Conservation (phyloP, 768 basidiomycete species). For the Tremella mesenterica region DNA sequence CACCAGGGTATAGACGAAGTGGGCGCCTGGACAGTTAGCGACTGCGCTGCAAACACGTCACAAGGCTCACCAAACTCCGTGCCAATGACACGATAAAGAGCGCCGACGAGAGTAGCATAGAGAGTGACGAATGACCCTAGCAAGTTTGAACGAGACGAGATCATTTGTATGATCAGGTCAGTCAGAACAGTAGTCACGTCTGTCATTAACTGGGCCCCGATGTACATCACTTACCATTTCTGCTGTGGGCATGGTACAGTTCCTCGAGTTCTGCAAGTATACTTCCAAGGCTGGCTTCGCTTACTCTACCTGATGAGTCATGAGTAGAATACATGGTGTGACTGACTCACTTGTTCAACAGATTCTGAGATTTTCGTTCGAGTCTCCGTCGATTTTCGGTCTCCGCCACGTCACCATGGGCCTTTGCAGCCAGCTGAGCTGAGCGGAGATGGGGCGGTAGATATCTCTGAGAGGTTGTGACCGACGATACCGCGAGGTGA, state of each 20-base stretch:
- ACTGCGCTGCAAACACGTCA: neutral
- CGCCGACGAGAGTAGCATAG: constrained; percentile 74
- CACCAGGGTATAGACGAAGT: constrained; percentile 68
- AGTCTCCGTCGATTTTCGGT: constrained; percentile 53
- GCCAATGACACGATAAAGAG: constrained; percentile 70
- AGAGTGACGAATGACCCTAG: constrained; percentile 84
- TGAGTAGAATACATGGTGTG: neutral
- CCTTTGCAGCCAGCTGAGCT: constrained; percentile 42
- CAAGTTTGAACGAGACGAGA: constrained; percentile 68
- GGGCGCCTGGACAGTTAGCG: constrained; percentile 54
- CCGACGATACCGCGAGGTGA: too few species aligned
- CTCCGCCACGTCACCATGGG: constrained; percentile 37
- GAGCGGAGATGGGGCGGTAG: constrained; percentile 70
- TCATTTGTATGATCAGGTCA: constrained; percentile 64
- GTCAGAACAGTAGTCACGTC: constrained; percentile 77
- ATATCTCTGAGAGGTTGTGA: too few species aligned
- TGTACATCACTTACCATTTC: constrained; percentile 56
- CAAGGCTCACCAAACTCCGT: constrained; percentile 68
- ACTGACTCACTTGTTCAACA: constrained; percentile 74
- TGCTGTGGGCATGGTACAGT: constrained; percentile 63
- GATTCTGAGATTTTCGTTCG: constrained; percentile 68
- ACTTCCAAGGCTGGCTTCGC: constrained; percentile 73
- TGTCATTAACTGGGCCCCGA: constrained; percentile 36
- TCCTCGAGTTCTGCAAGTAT: constrained; percentile 68
- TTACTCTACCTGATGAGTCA: constrained; percentile 54